Evolutionary conservation across 208 protist genomes (phyloP), one percentile per base, ranked within the genome.

Genomic region (Acanthamoeba culbertsoni): DNA sequence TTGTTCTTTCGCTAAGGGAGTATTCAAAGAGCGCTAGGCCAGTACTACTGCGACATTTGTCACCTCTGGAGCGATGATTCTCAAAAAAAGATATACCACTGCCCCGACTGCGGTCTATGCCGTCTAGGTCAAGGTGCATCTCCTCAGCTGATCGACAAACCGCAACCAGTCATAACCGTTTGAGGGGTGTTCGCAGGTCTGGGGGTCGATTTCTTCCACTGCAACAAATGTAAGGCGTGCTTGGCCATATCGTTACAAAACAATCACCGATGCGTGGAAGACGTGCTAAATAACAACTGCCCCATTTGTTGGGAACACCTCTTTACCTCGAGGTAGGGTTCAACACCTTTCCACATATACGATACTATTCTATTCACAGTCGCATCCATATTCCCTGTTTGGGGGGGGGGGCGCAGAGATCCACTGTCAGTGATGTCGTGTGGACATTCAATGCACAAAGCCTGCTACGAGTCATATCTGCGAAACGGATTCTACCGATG

Each of bases 261-360:
- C 31, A 59, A 48, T 28, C 82, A 90, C 23, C 46, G 23, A 16
- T 90, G 82, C 55, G n/a, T 90, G 26, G 55, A 65, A 14, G 82
- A 90, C 82, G 82, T 65, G 37, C 55, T 90, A 31, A 90, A 90
- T 33, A 68, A 23, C 82, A 90, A 90, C 82, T 90, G 82, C 51
- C 82, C 82, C 26, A 46, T 90, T 23, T 90, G 82, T 40, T 90
- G 82, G 82, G 82, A 90, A 33, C 51, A 90, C 37, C 35, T 90
- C 31, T 90, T 90, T 53, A 68, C 82, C 53, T 90, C 82, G 28
- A 14, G 82, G 82, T 59, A 90, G 0, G 48, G 46, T 14, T 86
- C 65, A n/a, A 6, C 51, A 57, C 51, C 20, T 35, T 28, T 35
- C 57, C 18, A 35, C 57, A 63, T 23, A 23, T 2, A 63, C 55